These are phyloP conservation scores for Phialophora tarda DNA, from an alignment of 2,329 filamentous ascomycete species.

Conservation along the genomic window DNA sequence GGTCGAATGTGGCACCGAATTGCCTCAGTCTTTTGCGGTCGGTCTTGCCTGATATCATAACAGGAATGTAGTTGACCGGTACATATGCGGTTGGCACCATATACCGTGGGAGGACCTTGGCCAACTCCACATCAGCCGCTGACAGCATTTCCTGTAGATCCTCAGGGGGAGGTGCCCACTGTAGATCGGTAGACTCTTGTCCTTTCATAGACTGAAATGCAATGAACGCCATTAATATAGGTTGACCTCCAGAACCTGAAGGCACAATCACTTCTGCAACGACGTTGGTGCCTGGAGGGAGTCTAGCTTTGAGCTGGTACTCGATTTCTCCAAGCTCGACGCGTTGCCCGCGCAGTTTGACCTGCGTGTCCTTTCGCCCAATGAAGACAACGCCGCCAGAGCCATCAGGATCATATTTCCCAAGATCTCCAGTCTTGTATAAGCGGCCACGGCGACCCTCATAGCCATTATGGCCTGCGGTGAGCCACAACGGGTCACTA, in stretches of 20 bases:
- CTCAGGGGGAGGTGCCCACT: slow-evolving; percentile 3
- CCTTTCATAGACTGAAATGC: slow-evolving; percentile 13
- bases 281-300: slow-evolving; percentile 51
- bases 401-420: slow-evolving; percentile 48
- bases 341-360: slow-evolving; percentile 52
- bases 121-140: slow-evolving; percentile 38
- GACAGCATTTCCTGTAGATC: slow-evolving; percentile 24
- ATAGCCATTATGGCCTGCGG: slow-evolving; percentile 38
- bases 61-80: slow-evolving; percentile 44
- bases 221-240: slow-evolving; percentile 56
- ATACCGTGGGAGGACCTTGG: slow-evolving; percentile 41
- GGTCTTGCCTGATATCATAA: slow-evolving; percentile 45
- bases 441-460: slow-evolving; percentile 44
- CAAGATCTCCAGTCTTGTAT: slow-evolving; percentile 52
- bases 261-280: slow-evolving; percentile 55
- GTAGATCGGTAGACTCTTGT: slow-evolving; percentile 9
- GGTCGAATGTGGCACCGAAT: slow-evolving; percentile 41
- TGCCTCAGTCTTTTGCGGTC: slow-evolving; percentile 43
- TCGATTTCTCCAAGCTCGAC: slow-evolving; percentile 53
- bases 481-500: slow-evolving; percentile 47
- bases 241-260: slow-evolving; percentile 48
- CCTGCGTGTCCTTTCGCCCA: slow-evolving; percentile 50
- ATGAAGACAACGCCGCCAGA: slow-evolving; percentile 48
- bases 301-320: slow-evolving; percentile 41
- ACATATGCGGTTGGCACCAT: slow-evolving; percentile 48